Percentiles rank a stretch among this genome's conserved stretches.
Evolutionary conservation across 2,329 filamentous ascomycete species (phyloP).

Genomic region (Colletotrichum destructivum): DNA sequence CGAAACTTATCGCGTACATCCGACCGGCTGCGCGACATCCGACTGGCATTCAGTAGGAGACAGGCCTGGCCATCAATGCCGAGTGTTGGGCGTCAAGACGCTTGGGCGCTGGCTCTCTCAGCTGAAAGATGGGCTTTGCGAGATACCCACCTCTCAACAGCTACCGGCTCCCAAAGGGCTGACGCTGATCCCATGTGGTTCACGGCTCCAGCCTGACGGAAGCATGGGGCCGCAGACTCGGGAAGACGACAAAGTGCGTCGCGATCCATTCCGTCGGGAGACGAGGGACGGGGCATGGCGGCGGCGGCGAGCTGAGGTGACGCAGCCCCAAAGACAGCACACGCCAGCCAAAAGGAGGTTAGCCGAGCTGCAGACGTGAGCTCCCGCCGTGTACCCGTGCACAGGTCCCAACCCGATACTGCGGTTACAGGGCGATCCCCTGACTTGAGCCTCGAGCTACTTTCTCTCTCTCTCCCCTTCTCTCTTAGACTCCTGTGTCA

Average conservation of each 20-base stretch:
- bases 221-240: slow-evolving; percentile 14
- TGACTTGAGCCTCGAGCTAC: slow-evolving; percentile 22
- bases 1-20: background rate
- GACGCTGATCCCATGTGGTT: background rate
- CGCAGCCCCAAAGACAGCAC: slow-evolving; percentile 10
- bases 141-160: background rate
- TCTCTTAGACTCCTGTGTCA: background rate
- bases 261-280: slow-evolving; percentile 35
- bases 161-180: background rate
- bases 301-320: slow-evolving; percentile 26
- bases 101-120: background rate
- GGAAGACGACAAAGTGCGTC: slow-evolving; percentile 22
- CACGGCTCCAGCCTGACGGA: background rate
- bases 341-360: slow-evolving; percentile 33
- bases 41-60: background rate
- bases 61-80: background rate
- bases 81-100: slow-evolving; percentile 6
- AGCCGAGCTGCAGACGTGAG: slow-evolving; percentile 29
- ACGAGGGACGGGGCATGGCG: slow-evolving; percentile 21
- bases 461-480: too few species aligned
- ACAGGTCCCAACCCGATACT: slow-evolving; percentile 40
- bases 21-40: background rate
- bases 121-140: background rate
- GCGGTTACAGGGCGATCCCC: slow-evolving; percentile 43
- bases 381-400: slow-evolving; percentile 32